Base-by-base conservation (phyloP, 129 eudicot species). In the Heracleum sosnowskyi region DNA sequence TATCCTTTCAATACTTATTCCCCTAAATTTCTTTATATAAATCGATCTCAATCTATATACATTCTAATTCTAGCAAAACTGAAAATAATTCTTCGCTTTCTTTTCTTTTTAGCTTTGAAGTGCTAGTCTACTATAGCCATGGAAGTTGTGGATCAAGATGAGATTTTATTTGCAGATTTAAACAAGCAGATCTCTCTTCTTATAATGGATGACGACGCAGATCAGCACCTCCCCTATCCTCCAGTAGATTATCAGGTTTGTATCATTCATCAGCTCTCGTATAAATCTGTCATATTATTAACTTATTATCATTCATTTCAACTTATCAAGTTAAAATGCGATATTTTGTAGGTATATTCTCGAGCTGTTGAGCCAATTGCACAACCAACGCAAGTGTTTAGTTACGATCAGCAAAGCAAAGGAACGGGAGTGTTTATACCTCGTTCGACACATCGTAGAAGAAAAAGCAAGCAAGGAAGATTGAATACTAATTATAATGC, bases 351-450 rank as follows among this genome's bases (percentile, higher is more conserved):
- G 96, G 91, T 75, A n/a, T 83, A 88, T 28, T 83, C 88, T 80
- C 82, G 82, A 85, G 82, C 84, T 82, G 81, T 87, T 68, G 83
- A 84, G 68, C 88, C 83, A 51, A 74, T 69, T 46, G 46, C 80
- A 24, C 79, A 85, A 75, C 85, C 79, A 39, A 12, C 83, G 71
- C 86, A 80, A 63, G 62, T 77, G 46, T 76, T 60, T 13, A 34
- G 2, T 36, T 78, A 87, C 44, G 91, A n/a, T n/a, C n/a, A 90
- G 69, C 90, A 86, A 69, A 86, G 76, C 86, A 94, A 94, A 87
- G 98, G 98, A 36, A 94, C 98, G 0, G 98, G 98, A 31, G 98
- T 94, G 8, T 94, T 94, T 68, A 94, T 94, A 42, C 98, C 98
- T 37, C 97, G 79, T 47, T 84, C 89, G 1, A 78, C 95, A 0